Conservation (phyloP, 1,139 yeast species). For the Yamadazyma songkhlaensis region DNA sequence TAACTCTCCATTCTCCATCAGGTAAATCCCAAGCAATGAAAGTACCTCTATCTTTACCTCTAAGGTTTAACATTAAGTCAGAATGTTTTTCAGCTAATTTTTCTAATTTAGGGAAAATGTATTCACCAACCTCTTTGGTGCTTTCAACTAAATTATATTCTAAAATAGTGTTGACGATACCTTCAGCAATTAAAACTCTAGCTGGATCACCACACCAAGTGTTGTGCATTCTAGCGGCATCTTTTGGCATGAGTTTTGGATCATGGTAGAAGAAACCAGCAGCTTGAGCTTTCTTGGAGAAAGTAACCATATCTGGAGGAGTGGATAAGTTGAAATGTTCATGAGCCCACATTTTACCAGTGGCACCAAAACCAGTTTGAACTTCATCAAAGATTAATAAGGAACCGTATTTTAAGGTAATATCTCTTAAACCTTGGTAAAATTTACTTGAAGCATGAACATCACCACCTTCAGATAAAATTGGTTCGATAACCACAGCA, state of each 20-base stretch:
- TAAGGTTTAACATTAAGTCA: too few relatives aligned
- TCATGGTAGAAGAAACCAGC: slow-evolving; percentile 76
- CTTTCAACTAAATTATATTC: too few relatives aligned
- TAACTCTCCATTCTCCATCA: too few relatives aligned
- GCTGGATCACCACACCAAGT: slow-evolving; percentile 73
- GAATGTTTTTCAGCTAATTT: too few relatives aligned
- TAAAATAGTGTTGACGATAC: too few relatives aligned
- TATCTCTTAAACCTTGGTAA: slow-evolving; percentile 63
- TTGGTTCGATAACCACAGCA: slow-evolving; percentile 69
- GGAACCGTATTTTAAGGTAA: slow-evolving; percentile 56
- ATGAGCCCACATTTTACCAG: slow-evolving; percentile 72
- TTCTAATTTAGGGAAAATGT: too few relatives aligned
- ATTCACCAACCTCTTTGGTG: too few relatives aligned
- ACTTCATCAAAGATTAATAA: slow-evolving; percentile 71
- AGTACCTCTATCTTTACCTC: too few relatives aligned
- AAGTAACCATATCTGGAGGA: slow-evolving; percentile 71
- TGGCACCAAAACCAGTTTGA: slow-evolving; percentile 74
- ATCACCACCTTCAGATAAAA: slow-evolving; percentile 77
- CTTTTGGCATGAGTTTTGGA: slow-evolving; percentile 57
- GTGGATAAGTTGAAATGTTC: slow-evolving; percentile 64
- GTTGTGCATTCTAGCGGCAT: slow-evolving; percentile 73
- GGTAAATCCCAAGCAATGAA: too few relatives aligned
- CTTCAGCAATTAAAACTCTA: too few relatives aligned
- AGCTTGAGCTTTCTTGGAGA: slow-evolving; percentile 75
- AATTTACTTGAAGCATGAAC: slow-evolving; percentile 60